Base-by-base conservation (phyloP, 805 yeast species). In the Kurtzmaniella fragi region DNA sequence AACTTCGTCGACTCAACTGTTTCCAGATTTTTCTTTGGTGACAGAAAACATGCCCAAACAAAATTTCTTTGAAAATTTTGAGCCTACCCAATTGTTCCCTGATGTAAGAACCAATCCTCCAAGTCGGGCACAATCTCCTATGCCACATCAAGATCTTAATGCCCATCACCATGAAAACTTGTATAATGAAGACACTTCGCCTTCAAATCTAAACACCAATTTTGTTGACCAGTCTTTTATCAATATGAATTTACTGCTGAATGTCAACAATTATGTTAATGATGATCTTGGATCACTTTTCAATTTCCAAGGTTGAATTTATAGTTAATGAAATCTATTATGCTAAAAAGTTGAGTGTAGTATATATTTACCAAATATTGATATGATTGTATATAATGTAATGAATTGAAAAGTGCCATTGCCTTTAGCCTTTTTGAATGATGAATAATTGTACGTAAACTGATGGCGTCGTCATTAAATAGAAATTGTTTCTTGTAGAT, bases 41-140 rank as follows among this genome's bases (percentile, higher is more conserved):
- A 75, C 82, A 7, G 71, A 71, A 41, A 71, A 65, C 42, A 61
- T 76, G 41, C 68, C 83, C 15, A 65, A 67, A 32, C 61, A 53
- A 40, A 63, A 62, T 20, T 71, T 72, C 49, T 61, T 67, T 39
- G 77, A 72, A 38, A 72, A 73, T 44, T 77, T 77, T 56, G 77
- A 76, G 52, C 81, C 81, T 13, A 67, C 78, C 12, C 80, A 75
- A 44, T 64, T 77, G 45, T 77, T 77, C 47, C 81, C 81, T 4
- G 61, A 54, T 17, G 53, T 49, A 50, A 67, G 48, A 46, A 14
- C 30, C 3, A 46, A 48, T 13, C 70, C 71, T 3, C 60, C 62
- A 4, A 62, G 70, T 2, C 49, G 71, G 36, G 57, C 59, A 1
- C 70, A 64, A 41, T 56, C 68, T 4, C 72, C 72, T n/a, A 33